A percentile compares a stretch with the other conserved stretches of the same genome.
Conservation (phyloP, 306 rosid genomes). For the Vigna hirtella region DNA sequence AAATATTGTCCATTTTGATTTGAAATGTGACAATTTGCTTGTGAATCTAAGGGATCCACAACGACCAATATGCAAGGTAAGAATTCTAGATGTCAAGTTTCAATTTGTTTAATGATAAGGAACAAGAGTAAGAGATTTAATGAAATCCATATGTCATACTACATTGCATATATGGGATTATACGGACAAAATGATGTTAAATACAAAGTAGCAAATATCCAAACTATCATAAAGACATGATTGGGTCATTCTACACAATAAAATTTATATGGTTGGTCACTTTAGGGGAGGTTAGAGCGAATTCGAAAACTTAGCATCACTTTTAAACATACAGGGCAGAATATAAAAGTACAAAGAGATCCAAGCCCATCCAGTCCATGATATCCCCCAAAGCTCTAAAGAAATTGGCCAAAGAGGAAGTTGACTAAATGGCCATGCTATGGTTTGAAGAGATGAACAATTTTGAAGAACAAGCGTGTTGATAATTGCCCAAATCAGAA, state of each 20-base stretch:
- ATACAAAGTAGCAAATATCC: neutral
- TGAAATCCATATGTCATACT: neutral
- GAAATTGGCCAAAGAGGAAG: too few species aligned
- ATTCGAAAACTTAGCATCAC: too few species aligned
- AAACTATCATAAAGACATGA: neutral
- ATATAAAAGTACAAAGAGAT: too few species aligned
- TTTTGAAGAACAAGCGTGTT: too few species aligned
- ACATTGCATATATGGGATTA: neutral
- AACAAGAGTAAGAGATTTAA: neutral
- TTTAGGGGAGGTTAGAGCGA: too few species aligned
- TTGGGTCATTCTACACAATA: neutral
- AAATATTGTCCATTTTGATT: slow-evolving; percentile 93
- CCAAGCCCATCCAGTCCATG: too few species aligned
- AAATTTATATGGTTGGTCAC: too few species aligned
- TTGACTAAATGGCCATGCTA: too few species aligned
- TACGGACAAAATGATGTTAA: neutral
- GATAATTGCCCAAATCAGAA: too few species aligned
- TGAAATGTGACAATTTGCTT: slow-evolving; percentile 93
- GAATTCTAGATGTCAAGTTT: slow-evolving; percentile 36
- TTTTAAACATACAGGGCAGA: too few species aligned
- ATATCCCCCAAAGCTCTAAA: too few species aligned
- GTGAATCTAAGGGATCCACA: slow-evolving; percentile 92
- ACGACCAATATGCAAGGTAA: slow-evolving; percentile 93
- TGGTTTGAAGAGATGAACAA: too few species aligned
- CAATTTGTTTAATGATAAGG: slow-evolving; percentile 11